Evolutionary conservation across 495 filamentous ascomycete genomes (phyloP), one percentile per base, ranked within the genome.

Genomic region (Aspergillus egyptiacus): DNA sequence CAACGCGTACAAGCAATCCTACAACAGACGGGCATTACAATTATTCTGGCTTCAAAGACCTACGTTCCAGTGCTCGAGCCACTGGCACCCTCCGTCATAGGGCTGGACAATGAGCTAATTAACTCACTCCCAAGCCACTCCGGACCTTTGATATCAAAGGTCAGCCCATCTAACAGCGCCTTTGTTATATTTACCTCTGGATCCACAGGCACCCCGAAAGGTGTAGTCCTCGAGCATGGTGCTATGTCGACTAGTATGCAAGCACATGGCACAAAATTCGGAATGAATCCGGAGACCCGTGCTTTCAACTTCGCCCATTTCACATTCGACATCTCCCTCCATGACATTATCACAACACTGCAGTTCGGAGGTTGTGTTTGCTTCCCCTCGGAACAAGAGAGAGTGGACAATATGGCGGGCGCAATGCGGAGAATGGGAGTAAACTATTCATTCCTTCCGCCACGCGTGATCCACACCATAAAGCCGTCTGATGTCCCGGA

Each of bases 271-370:
- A 6, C 23, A 22, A 40, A 24, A 6, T 50, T 59, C 15, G 59
- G 58, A 19, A 62, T 61, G 23, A 54, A 57, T 2, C n/a, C 42
- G 18, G 28, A 53, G 15, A 64, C 69, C 5, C 57, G 71, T 20
- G 64, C 69, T 2, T 54, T 73, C 20, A 67, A 74, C 41, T 74
- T 73, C 47, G 65, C 68, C 13, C 59, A 68, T 11, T 66, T 69
- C 37, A 65, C 62, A 2, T 73, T 71, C 32, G 71, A 74, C 38
- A 64, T 67, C 1, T 58, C 55, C 22, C 55, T 69, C 10, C 60
- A 63, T 19, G 66, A 71, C 15, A 70, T 73, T 9, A 59, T 72
- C 19, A 61, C 65, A n/a, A 66, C 68, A 2, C 40, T 74, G 10
- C 46, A 55, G 8, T 56, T 54, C 36, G 70, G 71, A 23, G 71